Evolutionary conservation across 306 rosid genomes (phyloP), one percentile per base, ranked within the genome.

Genomic region (Prunus kanzakura): DNA sequence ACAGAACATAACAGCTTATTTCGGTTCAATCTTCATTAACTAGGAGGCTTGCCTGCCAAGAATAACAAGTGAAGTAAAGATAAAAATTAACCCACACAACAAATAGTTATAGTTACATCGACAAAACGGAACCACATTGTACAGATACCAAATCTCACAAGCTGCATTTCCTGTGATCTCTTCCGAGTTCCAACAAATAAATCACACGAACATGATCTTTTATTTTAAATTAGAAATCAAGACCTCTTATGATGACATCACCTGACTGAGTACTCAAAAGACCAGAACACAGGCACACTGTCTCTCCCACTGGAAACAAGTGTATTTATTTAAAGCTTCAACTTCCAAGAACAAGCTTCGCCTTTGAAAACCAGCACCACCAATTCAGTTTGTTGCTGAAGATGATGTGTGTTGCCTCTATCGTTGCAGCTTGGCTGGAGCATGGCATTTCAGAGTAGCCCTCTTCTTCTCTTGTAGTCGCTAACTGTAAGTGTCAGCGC

Each of bases 401-500:
- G n/a, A 38, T 60, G 46, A 32, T 30, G 22, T 60, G 25, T 16
- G 80, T 68, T 25, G 54, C 66, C 64, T 69, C 20, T 38, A 14
- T 69, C 22, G 69, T 19, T 41, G 8, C 16, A 30, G 62, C 49
- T 32, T 71, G 64, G 62, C 35, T 35, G 1, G 49, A n/a, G 15
- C 38, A 8, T 69, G 47, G 55, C 50, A 43, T 78, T 81, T 92
- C 80, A 95, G 66, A 95, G 92, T 78, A 92, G 97, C 63, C 99
- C 99, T 61, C 87, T 86, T 87, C 97, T 89, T 87, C 97, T 83
- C 83, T 91, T 89, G 87, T 95, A 95, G 80, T 95, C 98, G 32
- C 93, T 81, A 47, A 95, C 89, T 5, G 97, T 80, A 71, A 95
- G 84, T 14, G 99, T 88, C 83, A 84, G 79, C 0, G 86, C 85